Evolutionary conservation across 129 eudicot genomes (phyloP), one percentile per base, ranked within the genome.

Genomic region (Ambrosia artemisiifolia): DNA sequence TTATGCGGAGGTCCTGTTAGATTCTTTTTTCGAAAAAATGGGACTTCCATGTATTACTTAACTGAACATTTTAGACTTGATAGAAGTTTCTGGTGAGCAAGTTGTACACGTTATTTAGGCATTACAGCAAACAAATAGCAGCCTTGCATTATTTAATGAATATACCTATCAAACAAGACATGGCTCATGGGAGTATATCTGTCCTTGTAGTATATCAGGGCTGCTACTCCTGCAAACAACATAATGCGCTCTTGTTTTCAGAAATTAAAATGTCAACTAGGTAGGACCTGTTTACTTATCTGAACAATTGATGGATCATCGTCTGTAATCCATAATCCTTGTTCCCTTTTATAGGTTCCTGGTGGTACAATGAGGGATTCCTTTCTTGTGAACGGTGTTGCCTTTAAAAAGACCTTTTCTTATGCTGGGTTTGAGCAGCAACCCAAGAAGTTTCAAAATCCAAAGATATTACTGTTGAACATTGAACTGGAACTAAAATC

Each of bases 381-480:
- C n/a, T 95, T 95, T 69, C 92, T 95, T 33, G 99, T 95, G 38
- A 86, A 86, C 79, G 99, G 99, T 42, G 97, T 95, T 64, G 97
- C 97, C 7, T 95, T 95, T 59, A 95, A 95, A 44, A 95, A 95
- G 90, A 95, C 99, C 34, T 95, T 95, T 71, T 95, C 99, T 6
- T 95, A 95, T 85, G 99, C 99, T 50, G 99, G 99, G 30, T 95
- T 95, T 85, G 99, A 95, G 78, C 99, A 95, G 65, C 99, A 95
- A 63, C 99, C 99, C 28, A 95, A 95, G 81, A 95, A 90, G 75
- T 95, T 95, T 68, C 56, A 69, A 38, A 88, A 81, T 71, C 97
- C 99, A 42, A 95, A 95, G 88, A 88, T 95, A 16, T 87, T 95
- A 11, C 38, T 95, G 35, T 76, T 95, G 66, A 95, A 95, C 88